Evolutionary conservation across 768 basidiomycete genomes (phyloP), one percentile per base, ranked within the genome.

Genomic region (Trametes villosa): DNA sequence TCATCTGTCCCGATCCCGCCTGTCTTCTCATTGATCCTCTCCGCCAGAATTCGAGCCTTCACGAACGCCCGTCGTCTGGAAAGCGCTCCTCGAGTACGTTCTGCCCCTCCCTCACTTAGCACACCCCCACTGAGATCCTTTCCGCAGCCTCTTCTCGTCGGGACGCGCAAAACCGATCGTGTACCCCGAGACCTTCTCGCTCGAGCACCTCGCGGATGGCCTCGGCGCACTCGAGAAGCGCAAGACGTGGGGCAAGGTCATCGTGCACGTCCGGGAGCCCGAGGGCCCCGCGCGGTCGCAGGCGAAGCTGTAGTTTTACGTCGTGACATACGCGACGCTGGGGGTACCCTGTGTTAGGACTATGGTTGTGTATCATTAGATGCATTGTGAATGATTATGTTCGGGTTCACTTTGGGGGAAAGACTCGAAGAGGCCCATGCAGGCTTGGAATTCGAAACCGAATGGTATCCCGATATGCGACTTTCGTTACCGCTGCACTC

Each of bases 201-300:
- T 98, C 1, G 89, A 91, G 26, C 74, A 73, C 9, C 75, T 95
- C 2, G 74, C 81, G 3, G 84, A 87, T 1, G 96, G 89, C 1
- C 75, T 98, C 50, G 70, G 69, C 15, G 94, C 91, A 26, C 75
- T 98, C 20, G 94, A 95, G 69, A 79, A 78, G 46, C 79, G 96
- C 63, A 84, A 92, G 75, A 96, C 94, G 5, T 98, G 94, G 92
- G 96, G 96, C 0, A 98, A 98, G 70, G 91, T 81, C 0, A 78
- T 96, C 26, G 83, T 92, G 9, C 80, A 78, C 50, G 72, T 98
- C 48, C 81, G 78, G 53, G 81, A 85, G 27, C 85, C 87, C 12
- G 68, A 71, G n/a, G n/a, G n/a, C n/a, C n/a, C n/a, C n/a, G n/a
- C n/a, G n/a, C 49, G 68, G 3, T 53, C 50, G 26, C 65, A 38